Evolutionary conservation across 2,329 filamentous ascomycete species (phyloP).

Genomic region (Microcyclospora tardicrescens): DNA sequence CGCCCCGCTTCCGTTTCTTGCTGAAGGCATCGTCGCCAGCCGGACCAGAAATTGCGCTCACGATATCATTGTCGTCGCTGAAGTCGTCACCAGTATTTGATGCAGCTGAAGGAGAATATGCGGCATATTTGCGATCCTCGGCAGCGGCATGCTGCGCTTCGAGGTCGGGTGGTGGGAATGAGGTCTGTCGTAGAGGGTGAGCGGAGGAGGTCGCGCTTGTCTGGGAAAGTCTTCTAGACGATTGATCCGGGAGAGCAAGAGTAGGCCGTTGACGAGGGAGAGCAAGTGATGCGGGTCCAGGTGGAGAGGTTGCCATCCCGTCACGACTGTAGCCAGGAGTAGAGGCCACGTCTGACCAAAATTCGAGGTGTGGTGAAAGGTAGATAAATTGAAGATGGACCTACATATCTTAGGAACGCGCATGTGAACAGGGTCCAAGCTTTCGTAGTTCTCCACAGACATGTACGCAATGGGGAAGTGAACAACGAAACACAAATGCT

Average conservation of each 20-base stretch:
- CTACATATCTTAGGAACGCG: too few relatives aligned
- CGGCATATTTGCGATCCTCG: constrained; percentile 6
- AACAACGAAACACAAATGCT: too few relatives aligned
- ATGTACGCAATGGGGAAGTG: too few relatives aligned
- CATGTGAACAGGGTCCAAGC: too few relatives aligned
- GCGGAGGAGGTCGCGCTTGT: constrained; percentile 41
- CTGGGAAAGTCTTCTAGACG: constrained; percentile 61
- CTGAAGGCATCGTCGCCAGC: constrained; percentile 21
- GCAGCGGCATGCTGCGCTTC: constrained; percentile 35
- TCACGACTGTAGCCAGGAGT: too few relatives aligned
- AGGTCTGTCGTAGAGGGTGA: constrained; percentile 67
- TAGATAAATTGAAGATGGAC: too few relatives aligned
- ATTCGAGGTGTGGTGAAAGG: too few relatives aligned
- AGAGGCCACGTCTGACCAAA: too few relatives aligned
- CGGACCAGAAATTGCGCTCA: constrained; percentile 17
- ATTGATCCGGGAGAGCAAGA: constrained; percentile 39
- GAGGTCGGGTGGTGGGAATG: constrained; percentile 51
- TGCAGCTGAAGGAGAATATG: constrained; percentile 13
- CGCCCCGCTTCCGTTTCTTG: constrained; percentile 18
- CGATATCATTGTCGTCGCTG: constrained; percentile 25
- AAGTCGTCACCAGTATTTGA: constrained; percentile 16
- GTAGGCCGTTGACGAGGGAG: constrained; percentile 48
- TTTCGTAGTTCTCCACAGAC: too few relatives aligned
- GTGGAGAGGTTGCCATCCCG: constrained; percentile 9
- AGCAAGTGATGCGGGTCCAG: constrained; percentile 11